These are phyloP conservation scores for Hyaloscypha bicolor DNA, from an alignment of 495 filamentous ascomycete genomes.

Conservation along the genomic window DNA sequence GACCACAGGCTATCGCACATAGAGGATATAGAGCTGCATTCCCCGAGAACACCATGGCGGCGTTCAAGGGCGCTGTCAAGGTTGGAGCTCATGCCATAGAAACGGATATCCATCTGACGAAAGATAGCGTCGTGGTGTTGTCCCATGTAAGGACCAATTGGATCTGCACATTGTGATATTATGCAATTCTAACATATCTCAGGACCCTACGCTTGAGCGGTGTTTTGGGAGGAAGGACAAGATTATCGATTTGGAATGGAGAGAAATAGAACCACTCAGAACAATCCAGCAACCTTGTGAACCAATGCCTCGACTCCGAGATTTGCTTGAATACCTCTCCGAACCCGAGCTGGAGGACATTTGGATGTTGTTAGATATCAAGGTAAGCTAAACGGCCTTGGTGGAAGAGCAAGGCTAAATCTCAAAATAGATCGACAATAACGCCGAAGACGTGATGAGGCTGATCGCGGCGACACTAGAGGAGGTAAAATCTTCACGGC, in stretches of 20 bases:
- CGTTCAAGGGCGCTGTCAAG: conserved; percentile 71
- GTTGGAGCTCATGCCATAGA: conserved; percentile 82
- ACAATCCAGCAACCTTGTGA: conserved; percentile 69
- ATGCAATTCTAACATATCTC: conserved; percentile 20
- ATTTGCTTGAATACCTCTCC: conserved; percentile 73
- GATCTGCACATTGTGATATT: not conserved
- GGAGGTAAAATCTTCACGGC: conserved; percentile 48
- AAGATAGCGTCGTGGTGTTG: conserved; percentile 82
- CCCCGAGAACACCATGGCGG: conserved; percentile 85
- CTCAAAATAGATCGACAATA: conserved; percentile 59
- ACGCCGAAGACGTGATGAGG: conserved; percentile 68
- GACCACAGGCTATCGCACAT: conserved; percentile 83
- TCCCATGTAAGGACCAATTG: conserved; percentile 64
- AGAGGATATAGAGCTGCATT: conserved; percentile 77
- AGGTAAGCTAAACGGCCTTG: conserved; percentile 47
- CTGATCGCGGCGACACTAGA: conserved; percentile 62
- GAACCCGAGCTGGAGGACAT: conserved; percentile 59
- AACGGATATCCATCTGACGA: conserved; percentile 82
- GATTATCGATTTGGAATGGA: conserved; percentile 76
- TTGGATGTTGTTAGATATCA: conserved; percentile 90
- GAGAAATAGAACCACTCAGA: conserved; percentile 64
- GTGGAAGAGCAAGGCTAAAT: conserved; percentile 7
- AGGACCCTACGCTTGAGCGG: conserved; percentile 77
- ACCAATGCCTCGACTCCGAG: conserved; percentile 72
- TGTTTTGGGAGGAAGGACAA: conserved; percentile 74